Evolutionary conservation across 2,329 filamentous ascomycete genomes (phyloP).

Genomic region (Neopestalotiopsis sp.): DNA sequence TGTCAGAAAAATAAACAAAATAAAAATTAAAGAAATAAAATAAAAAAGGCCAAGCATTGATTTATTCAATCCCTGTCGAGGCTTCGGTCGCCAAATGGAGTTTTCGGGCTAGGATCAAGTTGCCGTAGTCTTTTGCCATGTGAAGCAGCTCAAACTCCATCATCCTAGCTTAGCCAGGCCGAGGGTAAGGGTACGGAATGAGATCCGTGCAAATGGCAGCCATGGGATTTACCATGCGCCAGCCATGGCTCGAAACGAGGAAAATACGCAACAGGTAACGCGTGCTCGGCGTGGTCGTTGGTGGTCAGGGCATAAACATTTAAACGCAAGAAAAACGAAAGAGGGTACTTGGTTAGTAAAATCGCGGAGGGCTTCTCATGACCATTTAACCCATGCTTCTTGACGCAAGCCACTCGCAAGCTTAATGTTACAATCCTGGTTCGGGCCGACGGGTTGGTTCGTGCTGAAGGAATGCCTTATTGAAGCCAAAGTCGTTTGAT

Average conservation of each 20-base stretch:
- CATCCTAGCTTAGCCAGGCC: no score
- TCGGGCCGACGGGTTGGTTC: conserved; percentile 14
- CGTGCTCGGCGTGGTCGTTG: no score
- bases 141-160: no score
- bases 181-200: no score
- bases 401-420: background rate
- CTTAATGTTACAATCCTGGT: background rate
- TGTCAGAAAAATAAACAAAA: background rate
- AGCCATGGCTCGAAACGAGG: no score
- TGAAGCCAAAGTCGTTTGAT: background rate
- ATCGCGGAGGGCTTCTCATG: no score
- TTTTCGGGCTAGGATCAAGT: background rate
- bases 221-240: no score
- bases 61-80: background rate
- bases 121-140: background rate
- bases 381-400: background rate
- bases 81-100: background rate
- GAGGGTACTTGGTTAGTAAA: no score
- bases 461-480: background rate
- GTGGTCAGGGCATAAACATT: no score
- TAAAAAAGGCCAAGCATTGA: background rate
- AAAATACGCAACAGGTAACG: no score
- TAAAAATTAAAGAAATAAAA: background rate
- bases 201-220: no score
- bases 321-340: no score